Base-by-base conservation (phyloP, 192 early-diverging fungal species). In the Kickxella alabastrina region DNA sequence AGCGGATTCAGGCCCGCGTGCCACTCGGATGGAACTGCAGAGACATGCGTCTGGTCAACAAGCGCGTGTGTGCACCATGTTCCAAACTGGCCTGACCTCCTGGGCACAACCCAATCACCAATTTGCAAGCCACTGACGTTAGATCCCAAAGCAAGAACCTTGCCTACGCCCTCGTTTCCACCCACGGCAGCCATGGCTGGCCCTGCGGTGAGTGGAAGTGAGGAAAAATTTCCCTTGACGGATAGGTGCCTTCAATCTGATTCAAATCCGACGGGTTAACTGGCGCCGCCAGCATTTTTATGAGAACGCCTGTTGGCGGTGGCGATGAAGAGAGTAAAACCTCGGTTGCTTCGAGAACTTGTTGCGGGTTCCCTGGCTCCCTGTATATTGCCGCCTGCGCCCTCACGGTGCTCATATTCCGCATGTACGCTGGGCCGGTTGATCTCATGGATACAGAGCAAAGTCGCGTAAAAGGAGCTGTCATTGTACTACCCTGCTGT, bases 211-310 rank as follows among this genome's bases (percentile, higher is more conserved):
- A 17, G 27, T 6, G 12, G n/a, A 2, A 36, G n/a, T 0, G 24
- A n/a, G 2, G 18, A 0, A 37, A 70, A 77, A 3, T 32, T 47
- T 3, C 54, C 66, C 49, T 86, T 83, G 31, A 91, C 71, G 3
- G 95, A 49, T 98, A 98, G 10, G 80, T 85, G 23, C 92, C 95
- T 65, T 96, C 89, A 44, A 97, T 84, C 52, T 90, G 87, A 64
- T 96, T 96, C 39, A 95, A 81, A 56, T 95, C 94, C 0, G 92
- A 86, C 6, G 93, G 93, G 59, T 98, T 98, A 42, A 97, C 83
- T 2, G 93, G 92, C 3, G 89, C 69, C 1, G 92, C 93, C 3
- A 97, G 78, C 57, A 98, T 90, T 36, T 79, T 74, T n/a, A 98
- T 66, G 14, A 85, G 59, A 8, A 93, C 77, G 19, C 74, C 49